Percentiles rank a stretch among this genome's conserved stretches.
Conservation (phyloP, 495 filamentous ascomycete genomes). For the Podospora conica region DNA sequence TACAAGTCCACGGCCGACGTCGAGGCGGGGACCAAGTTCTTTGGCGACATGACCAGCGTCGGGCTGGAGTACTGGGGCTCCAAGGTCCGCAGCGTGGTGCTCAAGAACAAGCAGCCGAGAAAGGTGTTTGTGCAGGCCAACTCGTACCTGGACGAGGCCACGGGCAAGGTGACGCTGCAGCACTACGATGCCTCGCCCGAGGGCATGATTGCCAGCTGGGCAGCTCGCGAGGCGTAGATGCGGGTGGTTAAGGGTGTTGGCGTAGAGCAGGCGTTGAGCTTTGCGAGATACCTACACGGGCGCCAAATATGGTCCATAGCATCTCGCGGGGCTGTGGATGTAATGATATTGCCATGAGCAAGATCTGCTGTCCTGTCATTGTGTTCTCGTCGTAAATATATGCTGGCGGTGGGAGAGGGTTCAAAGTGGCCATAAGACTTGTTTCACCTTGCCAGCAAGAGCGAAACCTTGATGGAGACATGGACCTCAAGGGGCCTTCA, state of each 20-base stretch:
- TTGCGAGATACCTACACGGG: not conserved
- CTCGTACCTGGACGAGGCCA: slow-evolving; percentile 59
- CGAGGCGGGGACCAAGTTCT: slow-evolving; percentile 65
- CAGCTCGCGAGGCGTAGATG: slow-evolving; percentile 61
- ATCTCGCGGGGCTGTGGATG: not conserved
- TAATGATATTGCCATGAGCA: not conserved
- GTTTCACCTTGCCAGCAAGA: too few relatives aligned
- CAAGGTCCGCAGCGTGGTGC: slow-evolving; percentile 68
- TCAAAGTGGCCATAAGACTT: too few relatives aligned
- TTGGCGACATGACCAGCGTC: slow-evolving; percentile 75
- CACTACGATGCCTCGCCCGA: slow-evolving; percentile 85
- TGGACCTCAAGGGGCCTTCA: too few relatives aligned
- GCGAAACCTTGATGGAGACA: too few relatives aligned
- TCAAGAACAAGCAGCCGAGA: slow-evolving; percentile 80
- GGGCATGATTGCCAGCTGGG: slow-evolving; percentile 88
- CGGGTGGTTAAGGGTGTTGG: not conserved
- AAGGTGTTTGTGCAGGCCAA: slow-evolving; percentile 97
- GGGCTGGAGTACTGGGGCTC: slow-evolving; percentile 71
- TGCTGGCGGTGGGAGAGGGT: too few relatives aligned
- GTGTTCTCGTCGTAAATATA: not conserved
- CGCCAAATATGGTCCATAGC: not conserved
- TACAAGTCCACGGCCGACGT: slow-evolving; percentile 90
- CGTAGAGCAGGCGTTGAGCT: not conserved
- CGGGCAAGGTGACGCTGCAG: slow-evolving; percentile 68
- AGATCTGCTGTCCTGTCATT: not conserved